phyloP scores from a whole-genome alignment of 495 filamentous ascomycete genomes.

The Neurospora africana region DNA sequence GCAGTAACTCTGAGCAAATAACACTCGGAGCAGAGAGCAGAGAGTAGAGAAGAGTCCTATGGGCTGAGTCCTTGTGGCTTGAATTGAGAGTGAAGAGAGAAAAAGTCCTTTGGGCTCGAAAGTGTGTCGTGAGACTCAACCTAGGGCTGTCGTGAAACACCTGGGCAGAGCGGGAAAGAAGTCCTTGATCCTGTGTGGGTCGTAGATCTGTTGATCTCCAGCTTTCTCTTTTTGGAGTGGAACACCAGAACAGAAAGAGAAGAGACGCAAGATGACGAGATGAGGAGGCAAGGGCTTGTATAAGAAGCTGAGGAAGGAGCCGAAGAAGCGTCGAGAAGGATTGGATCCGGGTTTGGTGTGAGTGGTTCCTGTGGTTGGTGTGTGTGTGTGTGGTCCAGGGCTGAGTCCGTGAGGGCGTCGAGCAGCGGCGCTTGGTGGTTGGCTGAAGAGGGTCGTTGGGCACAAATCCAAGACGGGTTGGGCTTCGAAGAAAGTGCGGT shows the following conservation, averaged over 20 bases:
- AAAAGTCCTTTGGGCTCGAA: neutral
- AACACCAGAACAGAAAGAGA: neutral
- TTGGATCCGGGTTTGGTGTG: neutral
- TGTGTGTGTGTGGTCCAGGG: neutral
- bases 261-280: neutral
- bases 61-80: conserved; percentile 6
- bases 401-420: neutral
- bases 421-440: neutral
- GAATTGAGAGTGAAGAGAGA: neutral
- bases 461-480: conserved; percentile 34
- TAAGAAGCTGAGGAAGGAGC: neutral
- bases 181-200: conserved; percentile 2
- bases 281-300: neutral
- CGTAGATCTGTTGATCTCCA: neutral
- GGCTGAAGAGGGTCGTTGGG: conserved; percentile 24
- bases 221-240: neutral
- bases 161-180: neutral
- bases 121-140: neutral
- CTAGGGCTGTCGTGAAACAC: conserved; percentile 3
- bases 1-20: conserved; percentile 5
- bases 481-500: conserved; percentile 28
- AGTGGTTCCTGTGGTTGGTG: neutral
- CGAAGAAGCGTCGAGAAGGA: neutral
- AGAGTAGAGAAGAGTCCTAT: conserved; percentile 11
- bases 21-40: conserved; percentile 11